These are phyloP conservation scores for Amniculicola lignicola DNA, from an alignment of 495 filamentous ascomycete species.

Conservation along the genomic window DNA sequence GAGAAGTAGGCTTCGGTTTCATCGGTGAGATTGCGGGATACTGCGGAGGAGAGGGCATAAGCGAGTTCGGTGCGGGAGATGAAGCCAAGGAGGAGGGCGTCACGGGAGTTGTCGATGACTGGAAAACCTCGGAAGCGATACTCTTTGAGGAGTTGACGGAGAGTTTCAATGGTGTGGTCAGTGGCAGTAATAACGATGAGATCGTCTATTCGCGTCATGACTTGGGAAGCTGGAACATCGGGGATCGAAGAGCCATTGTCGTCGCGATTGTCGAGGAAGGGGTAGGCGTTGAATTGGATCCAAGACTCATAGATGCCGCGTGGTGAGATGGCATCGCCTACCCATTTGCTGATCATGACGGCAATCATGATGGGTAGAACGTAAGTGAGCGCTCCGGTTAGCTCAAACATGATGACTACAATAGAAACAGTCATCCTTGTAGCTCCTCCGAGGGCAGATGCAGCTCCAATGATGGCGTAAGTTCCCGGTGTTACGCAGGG, in stretches of 20 bases:
- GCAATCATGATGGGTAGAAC: slow-evolving; percentile 99
- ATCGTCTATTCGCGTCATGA: slow-evolving; percentile 93
- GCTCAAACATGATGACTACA: slow-evolving; percentile 98
- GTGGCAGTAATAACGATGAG: slow-evolving; percentile 80
- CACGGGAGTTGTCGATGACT: slow-evolving; percentile 71
- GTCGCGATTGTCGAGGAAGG: slow-evolving; percentile 91
- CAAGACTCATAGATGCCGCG: slow-evolving; percentile 96
- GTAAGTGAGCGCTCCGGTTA: slow-evolving; percentile 93
- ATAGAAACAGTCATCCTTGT: slow-evolving; percentile 96
- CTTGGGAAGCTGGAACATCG: slow-evolving; percentile 74
- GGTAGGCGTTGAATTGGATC: slow-evolving; percentile 96
- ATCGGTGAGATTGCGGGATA: slow-evolving; percentile 56
- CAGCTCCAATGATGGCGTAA: slow-evolving; percentile 94
- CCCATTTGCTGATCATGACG: slow-evolving; percentile 99
- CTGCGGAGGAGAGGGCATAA: slow-evolving; percentile 66
- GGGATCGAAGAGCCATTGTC: slow-evolving; percentile 63
- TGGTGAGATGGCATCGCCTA: slow-evolving; percentile 91
- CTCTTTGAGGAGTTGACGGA: slow-evolving; percentile 63
- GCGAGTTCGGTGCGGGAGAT: slow-evolving; percentile 89
- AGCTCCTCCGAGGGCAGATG: slow-evolving; percentile 93
- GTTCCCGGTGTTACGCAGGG: slow-evolving; percentile 91
- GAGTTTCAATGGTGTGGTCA: slow-evolving; percentile 77
- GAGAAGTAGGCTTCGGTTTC: slow-evolving; percentile 80
- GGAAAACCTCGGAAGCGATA: slow-evolving; percentile 90
- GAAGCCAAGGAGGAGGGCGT: slow-evolving; percentile 80